Conservation (phyloP, 805 yeast genomes). For the Barnettozyma pratensis region DNA sequence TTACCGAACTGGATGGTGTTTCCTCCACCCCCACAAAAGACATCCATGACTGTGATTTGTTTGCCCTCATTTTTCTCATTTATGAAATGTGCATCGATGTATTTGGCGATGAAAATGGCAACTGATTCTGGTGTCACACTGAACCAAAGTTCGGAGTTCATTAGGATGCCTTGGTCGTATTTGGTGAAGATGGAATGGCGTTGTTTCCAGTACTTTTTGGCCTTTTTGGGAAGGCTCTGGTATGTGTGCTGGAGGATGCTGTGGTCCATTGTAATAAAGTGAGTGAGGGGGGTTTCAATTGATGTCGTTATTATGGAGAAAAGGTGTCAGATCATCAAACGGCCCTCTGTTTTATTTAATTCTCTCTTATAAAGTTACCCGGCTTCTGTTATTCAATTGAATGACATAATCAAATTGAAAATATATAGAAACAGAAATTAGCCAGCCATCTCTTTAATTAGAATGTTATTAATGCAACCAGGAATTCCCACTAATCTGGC, state of each 20-base stretch:
- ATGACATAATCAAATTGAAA: too few relatives aligned
- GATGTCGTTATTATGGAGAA: too few relatives aligned
- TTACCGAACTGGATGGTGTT: conserved; percentile 72
- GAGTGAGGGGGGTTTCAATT: background rate
- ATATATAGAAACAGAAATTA: too few relatives aligned
- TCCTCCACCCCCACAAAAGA: conserved; percentile 88
- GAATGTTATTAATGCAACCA: too few relatives aligned
- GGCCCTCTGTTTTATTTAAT: too few relatives aligned
- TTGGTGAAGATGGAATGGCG: conserved; percentile 56
- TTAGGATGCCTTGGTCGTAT: conserved; percentile 61
- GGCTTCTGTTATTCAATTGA: too few relatives aligned
- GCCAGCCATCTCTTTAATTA: too few relatives aligned
- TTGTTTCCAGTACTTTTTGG: conserved; percentile 45
- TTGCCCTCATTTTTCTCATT: conserved; percentile 25
- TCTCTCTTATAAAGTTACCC: too few relatives aligned
- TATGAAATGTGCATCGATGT: conserved; percentile 44
- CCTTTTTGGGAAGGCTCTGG: conserved; percentile 16
- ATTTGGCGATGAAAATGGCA: conserved; percentile 56
- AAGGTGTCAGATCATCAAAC: too few relatives aligned
- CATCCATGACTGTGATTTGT: conserved; percentile 34
- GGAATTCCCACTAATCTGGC: too few relatives aligned
- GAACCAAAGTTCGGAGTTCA: conserved; percentile 77
- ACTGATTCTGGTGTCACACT: conserved; percentile 82
- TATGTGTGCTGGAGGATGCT: conserved; percentile 7
- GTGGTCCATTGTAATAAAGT: background rate